Evolutionary conservation across 345 rosid genomes (phyloP), one percentile per base, ranked within the genome.

Genomic region (Physaria fendleri): DNA sequence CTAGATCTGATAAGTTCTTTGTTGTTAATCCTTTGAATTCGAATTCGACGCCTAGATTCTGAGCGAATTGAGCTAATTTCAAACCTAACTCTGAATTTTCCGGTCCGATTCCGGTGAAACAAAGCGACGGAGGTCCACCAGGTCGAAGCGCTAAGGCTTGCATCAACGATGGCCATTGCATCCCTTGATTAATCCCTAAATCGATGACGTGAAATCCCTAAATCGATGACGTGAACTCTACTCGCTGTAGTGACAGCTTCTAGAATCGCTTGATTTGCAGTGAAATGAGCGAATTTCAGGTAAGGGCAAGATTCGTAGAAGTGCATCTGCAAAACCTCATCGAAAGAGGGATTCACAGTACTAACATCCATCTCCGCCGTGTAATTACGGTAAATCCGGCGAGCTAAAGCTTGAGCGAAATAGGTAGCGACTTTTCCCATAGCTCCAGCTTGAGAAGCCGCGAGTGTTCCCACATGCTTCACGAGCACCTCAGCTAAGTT

Each of bases 91-190:
- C 97, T 2, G 85, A 81, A 40, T 28, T 56, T 15, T 38, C 68
- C 23, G 85, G 89, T 0, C 94, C 96, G 56, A 91, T 77, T 60
- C 98, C 95, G n/a, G 98, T 91, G 44, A 91, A 68, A 29, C 96
- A 82, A 27, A 91, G 76, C 4, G 62, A 30, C 8, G 96, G 98
- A 4, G 98, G 98, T 3, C 96, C 96, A 12, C 91, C 86, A 6
- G 87, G 75, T 39, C 96, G 84, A 5, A 87, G 66, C 9, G 98
- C 98, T 21, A 91, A 62, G 2, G 98, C 98, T 59, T 90, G 97
- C 62, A 90, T 87, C 14, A 91, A 72, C 11, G 96, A 92, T 32
- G 96, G 96, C 98, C 98, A 91, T 62, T 91, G 96, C 52, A 87
- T 56, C 53, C 98, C 98, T 69, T 91, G 96, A 80, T 79, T 87